phyloP scores from a whole-genome alignment of 495 filamentous ascomycete genomes.

The Lasiosphaeris hirsuta region DNA sequence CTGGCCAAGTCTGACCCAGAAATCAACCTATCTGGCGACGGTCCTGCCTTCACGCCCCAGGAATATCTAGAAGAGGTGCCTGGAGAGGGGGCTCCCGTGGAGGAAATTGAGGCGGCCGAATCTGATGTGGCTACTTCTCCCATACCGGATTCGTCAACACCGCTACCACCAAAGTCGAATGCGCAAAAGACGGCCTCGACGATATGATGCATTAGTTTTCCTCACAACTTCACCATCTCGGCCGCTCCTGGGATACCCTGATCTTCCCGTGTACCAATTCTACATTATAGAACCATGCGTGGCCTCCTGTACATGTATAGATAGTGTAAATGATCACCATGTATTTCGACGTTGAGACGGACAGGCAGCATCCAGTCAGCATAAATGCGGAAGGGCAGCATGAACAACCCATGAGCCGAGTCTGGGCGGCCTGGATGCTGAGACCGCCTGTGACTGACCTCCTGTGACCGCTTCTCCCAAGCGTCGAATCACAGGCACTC shows the following conservation, averaged over 20 bases:
- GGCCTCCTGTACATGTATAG: constrained; percentile 17
- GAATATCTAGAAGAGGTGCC: constrained; percentile 35
- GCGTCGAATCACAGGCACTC: constrained; percentile 26
- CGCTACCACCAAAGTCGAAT: constrained; percentile 15
- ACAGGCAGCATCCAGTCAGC: neutral
- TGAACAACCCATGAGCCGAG: constrained; percentile 19
- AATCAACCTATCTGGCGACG: constrained; percentile 53
- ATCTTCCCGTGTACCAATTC: neutral
- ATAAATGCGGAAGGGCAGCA: neutral
- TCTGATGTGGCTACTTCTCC: constrained; percentile 1
- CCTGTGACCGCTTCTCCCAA: constrained; percentile 25
- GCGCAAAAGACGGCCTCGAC: constrained; percentile 17
- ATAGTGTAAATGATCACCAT: constrained; percentile 24
- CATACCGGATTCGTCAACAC: constrained; percentile 15
- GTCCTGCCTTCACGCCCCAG: constrained; percentile 46
- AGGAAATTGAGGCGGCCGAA: neutral
- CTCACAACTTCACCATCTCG: too few species aligned
- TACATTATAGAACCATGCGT: neutral
- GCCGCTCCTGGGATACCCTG: neutral
- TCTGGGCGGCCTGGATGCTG: constrained; percentile 11
- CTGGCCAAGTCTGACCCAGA: constrained; percentile 66
- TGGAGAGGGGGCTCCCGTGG: constrained; percentile 5
- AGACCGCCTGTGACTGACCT: neutral
- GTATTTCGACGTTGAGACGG: neutral
- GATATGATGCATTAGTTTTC: constrained; percentile 15